Base-by-base conservation (phyloP, 2,329 filamentous ascomycete genomes). In the Pseudopithomyces chartarum region DNA sequence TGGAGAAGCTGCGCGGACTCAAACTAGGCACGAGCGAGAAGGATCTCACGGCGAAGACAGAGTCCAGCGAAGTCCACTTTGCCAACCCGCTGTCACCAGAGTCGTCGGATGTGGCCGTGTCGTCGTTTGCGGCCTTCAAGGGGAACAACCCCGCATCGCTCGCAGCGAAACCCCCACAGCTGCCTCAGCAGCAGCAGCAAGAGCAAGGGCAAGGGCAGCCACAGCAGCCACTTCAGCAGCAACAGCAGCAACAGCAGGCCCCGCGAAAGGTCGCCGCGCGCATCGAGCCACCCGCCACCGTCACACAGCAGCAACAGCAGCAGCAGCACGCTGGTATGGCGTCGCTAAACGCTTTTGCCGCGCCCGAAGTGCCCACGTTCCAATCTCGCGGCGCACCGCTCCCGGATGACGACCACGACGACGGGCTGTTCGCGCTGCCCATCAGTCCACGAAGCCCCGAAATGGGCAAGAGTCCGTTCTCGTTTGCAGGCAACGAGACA, bases 391-490 rank as follows among this genome's bases (percentile, higher is more conserved):
- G 63, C 2, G 72, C 17, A 61, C 69, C 48, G 69, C 62, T 61
- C 74, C 76, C 57, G 63, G 73, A 77, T 10, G 77, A 81, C 6
- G 85, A 88, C 39, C 84, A 83, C 0, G 89, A 92, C 63, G 92
- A 96, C 56, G 93, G 90, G 39, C 81, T 97, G 2, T 97, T 97
- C 70, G 92, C 92, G 0, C 83, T 96, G 51, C 92, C 91, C 1
- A 86, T 97, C 78, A 94, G 90, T 68, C 92, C 92, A 1, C 83
- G 92, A 49, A 93, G 90, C 67, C 92, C 92, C 0, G 92, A 96
- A 64, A 92, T 95, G 81, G 87, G 87, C 52, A 90, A 87, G 65
- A 93, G 90, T 69, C 92, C 92, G 0, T 97, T 97, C 70, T 85
- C 84, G 3, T 85, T 88, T 71, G 71, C 66, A 6, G 67, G 63